Base-by-base conservation (phyloP, 2,329 filamentous ascomycete species). In the Cordyceps fumosorosea region DNA sequence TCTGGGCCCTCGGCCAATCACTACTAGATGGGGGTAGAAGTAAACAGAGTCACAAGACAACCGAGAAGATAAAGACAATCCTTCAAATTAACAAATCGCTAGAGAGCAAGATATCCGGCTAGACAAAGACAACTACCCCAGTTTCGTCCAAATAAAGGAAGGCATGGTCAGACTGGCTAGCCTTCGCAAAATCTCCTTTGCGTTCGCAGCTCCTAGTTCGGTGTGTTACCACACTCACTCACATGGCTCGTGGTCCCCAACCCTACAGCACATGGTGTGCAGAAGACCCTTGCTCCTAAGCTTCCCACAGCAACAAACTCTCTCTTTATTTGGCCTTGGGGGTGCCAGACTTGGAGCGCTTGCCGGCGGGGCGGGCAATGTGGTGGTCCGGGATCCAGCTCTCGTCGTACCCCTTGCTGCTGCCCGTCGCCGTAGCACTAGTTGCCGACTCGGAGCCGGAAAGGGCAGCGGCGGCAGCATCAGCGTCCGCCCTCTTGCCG, bases 321-420 rank as follows among this genome's bases (percentile, higher is more conserved):
- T 3, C 24, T 29, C 29, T 29, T 64, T 74, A 74, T 63, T 74
- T 71, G 52, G 64, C 66, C 63, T 65, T 66, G 69, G 76, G 78
- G 64, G 79, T 77, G 66, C 81, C 77, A 67, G 81, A 84, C 84
- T 87, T 87, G 75, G 84, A 82, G 66, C 85, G 83, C 75, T 84
- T 84, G 59, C 59, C 59, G 62, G 85, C 89, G 68, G 93, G 93
- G 69, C 90, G 88, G 80, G 93, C 90, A 75, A 97, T 86, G 78
- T 98, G 93, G 74, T 89, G 86, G 65, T 87, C 86, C 34, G 93
- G 92, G 69, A 97, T 96, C 93, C 93, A 97, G 80, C 88, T 91
- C 80, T 93, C 89, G 71, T 96, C 93, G 76, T 93, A 96, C 64
- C 82, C 82, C 79, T 90, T 90, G 64, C 83, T 80, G 65, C 87